A percentile compares a stretch with the other conserved stretches of the same genome.
These are phyloP conservation scores for Melastoma candidum DNA, from an alignment of 441 rosid genomes.

Conservation along the genomic window DNA sequence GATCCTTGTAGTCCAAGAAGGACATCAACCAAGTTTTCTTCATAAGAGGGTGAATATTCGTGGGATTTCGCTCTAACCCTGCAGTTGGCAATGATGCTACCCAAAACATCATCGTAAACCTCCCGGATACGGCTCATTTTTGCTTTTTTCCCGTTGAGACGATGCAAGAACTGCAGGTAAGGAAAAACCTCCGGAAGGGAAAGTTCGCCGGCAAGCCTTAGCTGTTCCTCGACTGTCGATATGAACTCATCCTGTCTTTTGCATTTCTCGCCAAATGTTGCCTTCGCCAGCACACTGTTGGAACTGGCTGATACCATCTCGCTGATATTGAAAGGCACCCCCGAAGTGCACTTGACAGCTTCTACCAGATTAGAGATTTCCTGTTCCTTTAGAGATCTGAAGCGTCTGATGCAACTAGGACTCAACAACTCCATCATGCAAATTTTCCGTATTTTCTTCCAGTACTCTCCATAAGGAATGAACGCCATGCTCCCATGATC, in stretches of 20 bases:
- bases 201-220: not conserved
- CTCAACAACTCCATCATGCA: not conserved
- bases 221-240: not conserved
- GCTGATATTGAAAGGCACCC: conserved; percentile 3
- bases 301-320: not conserved
- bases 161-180: not conserved
- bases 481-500: not conserved
- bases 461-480: not conserved
- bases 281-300: not conserved
- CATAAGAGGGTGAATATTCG: too few species aligned
- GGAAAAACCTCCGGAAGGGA: not conserved
- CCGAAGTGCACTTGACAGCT: not conserved
- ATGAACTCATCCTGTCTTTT: not conserved
- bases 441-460: not conserved
- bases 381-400: not conserved
- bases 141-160: too few species aligned
- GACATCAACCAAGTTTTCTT: too few species aligned
- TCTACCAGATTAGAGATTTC: not conserved
- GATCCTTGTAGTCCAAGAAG: too few species aligned
- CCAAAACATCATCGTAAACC: too few species aligned
- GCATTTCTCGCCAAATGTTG: conserved; percentile 1
- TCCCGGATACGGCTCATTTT: too few species aligned
- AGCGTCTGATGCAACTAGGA: not conserved
- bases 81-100: too few species aligned
- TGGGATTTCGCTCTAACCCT: too few species aligned